Evolutionary conservation across 2,329 filamentous ascomycete species (phyloP).

Genomic region (Conoideocrella luteorostrata): DNA sequence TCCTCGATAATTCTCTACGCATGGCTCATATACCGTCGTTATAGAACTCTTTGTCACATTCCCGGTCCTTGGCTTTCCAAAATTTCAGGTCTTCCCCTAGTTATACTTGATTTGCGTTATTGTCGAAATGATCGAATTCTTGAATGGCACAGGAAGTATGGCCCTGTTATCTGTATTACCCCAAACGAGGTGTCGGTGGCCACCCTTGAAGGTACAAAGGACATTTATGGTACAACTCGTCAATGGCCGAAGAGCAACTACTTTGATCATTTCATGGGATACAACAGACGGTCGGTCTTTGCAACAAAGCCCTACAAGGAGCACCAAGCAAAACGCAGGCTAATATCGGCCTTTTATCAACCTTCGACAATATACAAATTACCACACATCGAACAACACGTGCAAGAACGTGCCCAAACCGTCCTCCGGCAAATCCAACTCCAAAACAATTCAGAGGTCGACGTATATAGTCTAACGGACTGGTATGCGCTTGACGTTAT

Average conservation of each 20-base stretch:
- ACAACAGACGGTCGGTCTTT: constrained; percentile 7
- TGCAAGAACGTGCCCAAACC: constrained; percentile 2
- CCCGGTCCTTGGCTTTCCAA: constrained; percentile 4
- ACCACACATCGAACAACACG: constrained; percentile 6
- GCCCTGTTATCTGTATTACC: constrained; percentile 7
- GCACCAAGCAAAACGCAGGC: constrained; percentile 6
- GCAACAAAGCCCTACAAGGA: constrained; percentile 8
- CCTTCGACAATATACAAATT: constrained; percentile 8
- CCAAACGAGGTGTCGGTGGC: constrained; percentile 10
- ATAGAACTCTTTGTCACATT: too few species aligned
- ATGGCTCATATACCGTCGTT: too few species aligned
- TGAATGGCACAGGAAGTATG: constrained; percentile 8
- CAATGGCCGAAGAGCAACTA: constrained; percentile 9
- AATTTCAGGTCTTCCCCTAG: constrained; percentile 1
- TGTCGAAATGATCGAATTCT: constrained; percentile 5
- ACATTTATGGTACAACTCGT: constrained; percentile 2
- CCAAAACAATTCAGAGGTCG: background rate
- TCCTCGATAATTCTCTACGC: too few species aligned
- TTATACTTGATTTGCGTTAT: constrained; percentile 2
- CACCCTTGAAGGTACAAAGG: background rate
- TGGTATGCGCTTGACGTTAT: constrained; percentile 9
- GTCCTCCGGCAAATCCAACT: background rate
- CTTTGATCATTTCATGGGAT: constrained; percentile 10
- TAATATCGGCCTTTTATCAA: constrained; percentile 9
- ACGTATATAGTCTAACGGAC: constrained; percentile 6